Evolutionary conservation across 1,139 yeast genomes (phyloP).

Genomic region (Sugiyamaella sp.): DNA sequence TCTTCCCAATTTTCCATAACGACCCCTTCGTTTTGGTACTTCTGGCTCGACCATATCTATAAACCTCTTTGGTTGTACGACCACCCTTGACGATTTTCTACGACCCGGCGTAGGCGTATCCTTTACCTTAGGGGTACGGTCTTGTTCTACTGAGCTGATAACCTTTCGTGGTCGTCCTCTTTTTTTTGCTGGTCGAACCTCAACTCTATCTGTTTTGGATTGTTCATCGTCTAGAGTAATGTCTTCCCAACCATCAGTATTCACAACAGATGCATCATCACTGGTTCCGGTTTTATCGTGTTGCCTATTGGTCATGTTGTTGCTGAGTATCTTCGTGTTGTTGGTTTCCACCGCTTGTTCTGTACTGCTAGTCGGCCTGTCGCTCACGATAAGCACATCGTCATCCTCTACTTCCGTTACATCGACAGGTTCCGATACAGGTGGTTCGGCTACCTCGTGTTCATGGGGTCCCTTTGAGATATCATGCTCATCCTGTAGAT

Average conservation of each 20-base stretch:
- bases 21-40: background rate
- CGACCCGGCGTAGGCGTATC: background rate
- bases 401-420: too few species aligned
- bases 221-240: background rate
- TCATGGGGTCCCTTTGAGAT: background rate
- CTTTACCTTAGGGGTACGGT: background rate
- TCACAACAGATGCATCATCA: background rate
- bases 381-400: too few species aligned
- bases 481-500: background rate
- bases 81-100: constrained; percentile 2
- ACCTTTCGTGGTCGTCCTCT: constrained; percentile 1
- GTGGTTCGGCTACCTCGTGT: background rate
- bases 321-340: too few species aligned
- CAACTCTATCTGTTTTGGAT: background rate
- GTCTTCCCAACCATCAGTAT: background rate
- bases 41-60: constrained; percentile 1
- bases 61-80: constrained; percentile 1
- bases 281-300: too few species aligned
- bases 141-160: background rate
- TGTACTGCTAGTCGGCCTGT: too few species aligned
- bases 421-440: too few species aligned
- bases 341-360: background rate
- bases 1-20: background rate
- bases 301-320: too few species aligned
- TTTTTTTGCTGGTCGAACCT: background rate